Base-by-base conservation (phyloP, 805 yeast species). In the Cyberlindnera mycetangii region DNA sequence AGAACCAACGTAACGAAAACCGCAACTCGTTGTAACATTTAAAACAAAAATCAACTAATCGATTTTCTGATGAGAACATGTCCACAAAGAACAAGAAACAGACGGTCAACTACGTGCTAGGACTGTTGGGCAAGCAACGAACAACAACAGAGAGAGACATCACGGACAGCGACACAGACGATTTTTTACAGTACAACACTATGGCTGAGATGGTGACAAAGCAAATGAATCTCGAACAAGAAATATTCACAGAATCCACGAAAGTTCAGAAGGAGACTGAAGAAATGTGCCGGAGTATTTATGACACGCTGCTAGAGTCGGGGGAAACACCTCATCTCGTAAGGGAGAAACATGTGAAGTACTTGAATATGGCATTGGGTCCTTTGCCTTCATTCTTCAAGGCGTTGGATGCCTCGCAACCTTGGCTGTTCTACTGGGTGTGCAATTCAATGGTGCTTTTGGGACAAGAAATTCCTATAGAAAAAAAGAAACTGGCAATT, bases 341-440 rank as follows among this genome's bases (percentile, higher is more conserved):
- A 8, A 52, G 34, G 12, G 37, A 35, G 22, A 51, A 47, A 21
- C 64, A 60, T 34, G 12, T 49, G 12, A 41, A 35, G 17, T 60
- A 48, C 22, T 30, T 54, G 10, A 48, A 39, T 15, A 41, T 45
- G 49, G 52, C 58, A 0, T 31, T 57, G n/a, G 55, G 56, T 3
- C 42, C 37, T 7, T 31, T 59, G 7, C 63, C 63, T 2, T 32
- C 44, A 17, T 34, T 48, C 45, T 52, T 60, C 45, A 44, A 62
- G 3, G 74, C 74, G 0, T 69, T 88, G 37, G 97, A 92, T 63
- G 93, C 97, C 0, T 85, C 93, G n/a, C 89, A 84, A 48, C 81
- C 96, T 0, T 93, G 98, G 98, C 67, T 92, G 57, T 47, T 86
- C 1, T 92, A 85, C 60, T 93, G 99, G 99, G 65, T 83, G 7